Base-by-base conservation (phyloP, 2,329 filamentous ascomycete genomes). In the Stylonectria norvegica region DNA sequence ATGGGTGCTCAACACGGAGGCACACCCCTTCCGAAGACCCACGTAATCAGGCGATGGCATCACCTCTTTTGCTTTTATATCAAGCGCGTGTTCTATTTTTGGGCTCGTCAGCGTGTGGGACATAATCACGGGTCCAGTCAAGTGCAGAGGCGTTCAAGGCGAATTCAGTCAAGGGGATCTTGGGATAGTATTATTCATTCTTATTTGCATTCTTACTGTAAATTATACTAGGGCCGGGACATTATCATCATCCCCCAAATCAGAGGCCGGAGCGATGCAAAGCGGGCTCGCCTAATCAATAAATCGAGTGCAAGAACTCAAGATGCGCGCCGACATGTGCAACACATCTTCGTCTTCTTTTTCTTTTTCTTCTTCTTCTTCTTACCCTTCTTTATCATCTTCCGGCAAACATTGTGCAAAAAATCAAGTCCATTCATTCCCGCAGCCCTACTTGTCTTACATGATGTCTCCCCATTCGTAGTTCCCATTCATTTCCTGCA, bases 1-100 rank as follows among this genome's bases (percentile, higher is more conserved):
- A 37, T 85, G 76, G 73, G 80, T 85, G 33, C 65, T 85, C 45
- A 81, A 81, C 56, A 81, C 78, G 0, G 78, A 81, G 63, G 78
- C 78, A 16, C 78, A 81, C 55, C 77, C 78, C 1, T 75, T 81
- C 53, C 69, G 61, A 57, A 62, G 75, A 51, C 70, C 71, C 8
- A 60, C 53, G 14, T 65, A 40, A 48, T 20, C 17, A 16, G 17
- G n/a, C 16, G 31, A 4, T 12, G 19, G 11, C n/a, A n/a, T n/a
- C n/a, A n/a, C n/a, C n/a, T n/a, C n/a, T n/a, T 20, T 22, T 4
- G 9, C 20, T 12, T 20, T 11, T 34, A 6, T 30, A n/a, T 30
- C 27, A 14, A 30, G 27, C 22, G 12, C 22, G 12, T 25, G 8
- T 25, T 25, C 7, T 25, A 25, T 7, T 25, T 7, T 25, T 7